phyloP scores from a whole-genome alignment of 345 rosid genomes.

The Hypericum androsaemum region DNA sequence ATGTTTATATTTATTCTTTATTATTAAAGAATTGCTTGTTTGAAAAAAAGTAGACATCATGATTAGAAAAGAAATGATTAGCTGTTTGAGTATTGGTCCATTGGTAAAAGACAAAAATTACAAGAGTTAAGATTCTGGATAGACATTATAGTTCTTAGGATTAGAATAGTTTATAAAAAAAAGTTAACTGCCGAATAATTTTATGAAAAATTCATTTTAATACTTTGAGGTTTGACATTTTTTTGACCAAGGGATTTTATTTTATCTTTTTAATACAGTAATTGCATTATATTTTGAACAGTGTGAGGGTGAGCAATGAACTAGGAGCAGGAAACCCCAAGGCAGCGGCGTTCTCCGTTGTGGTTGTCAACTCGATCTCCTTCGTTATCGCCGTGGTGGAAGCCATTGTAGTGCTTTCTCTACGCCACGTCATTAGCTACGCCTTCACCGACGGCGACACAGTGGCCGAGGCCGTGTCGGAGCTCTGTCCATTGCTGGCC shows the following conservation, averaged over 20 bases:
- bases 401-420: slow-evolving; percentile 23
- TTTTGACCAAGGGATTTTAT: not conserved
- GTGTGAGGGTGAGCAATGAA: slow-evolving; percentile 78
- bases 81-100: too few relatives aligned
- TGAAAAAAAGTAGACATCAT: too few relatives aligned
- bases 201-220: too few relatives aligned
- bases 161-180: too few relatives aligned
- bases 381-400: slow-evolving; percentile 30
- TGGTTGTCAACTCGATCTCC: slow-evolving; percentile 33
- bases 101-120: too few relatives aligned
- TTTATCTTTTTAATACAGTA: too few relatives aligned
- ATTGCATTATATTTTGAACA: slow-evolving; percentile 10
- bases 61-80: too few relatives aligned
- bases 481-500: slow-evolving; percentile 57
- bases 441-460: slow-evolving; percentile 52
- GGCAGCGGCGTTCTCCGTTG: slow-evolving; percentile 56
- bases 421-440: slow-evolving; percentile 44
- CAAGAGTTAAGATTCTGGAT: too few relatives aligned
- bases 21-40: too few relatives aligned
- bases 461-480: slow-evolving; percentile 58
- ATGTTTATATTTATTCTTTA: too few relatives aligned
- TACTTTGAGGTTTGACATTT: not conserved
- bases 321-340: slow-evolving; percentile 71
- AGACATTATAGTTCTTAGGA: too few relatives aligned
- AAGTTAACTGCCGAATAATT: too few relatives aligned